Conservation (phyloP, 805 yeast species). For the Sungouiozyma ichnusensis region DNA sequence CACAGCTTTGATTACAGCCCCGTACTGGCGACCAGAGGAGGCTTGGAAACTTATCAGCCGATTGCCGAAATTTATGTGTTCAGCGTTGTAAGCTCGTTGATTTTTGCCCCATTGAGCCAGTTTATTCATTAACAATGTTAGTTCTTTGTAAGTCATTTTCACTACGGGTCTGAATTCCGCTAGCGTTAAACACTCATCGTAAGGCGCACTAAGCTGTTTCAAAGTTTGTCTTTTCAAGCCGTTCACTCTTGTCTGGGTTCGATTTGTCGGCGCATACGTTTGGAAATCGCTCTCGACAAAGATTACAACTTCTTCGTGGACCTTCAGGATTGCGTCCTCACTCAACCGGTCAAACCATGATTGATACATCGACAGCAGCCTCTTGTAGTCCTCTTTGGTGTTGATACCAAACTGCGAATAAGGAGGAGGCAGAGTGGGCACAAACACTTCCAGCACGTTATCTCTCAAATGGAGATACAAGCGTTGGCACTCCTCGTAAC, state of each 20-base stretch:
- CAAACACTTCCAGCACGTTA: constrained; percentile 84
- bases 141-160: constrained; percentile 55
- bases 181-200: constrained; percentile 71
- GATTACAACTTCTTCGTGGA: constrained; percentile 80
- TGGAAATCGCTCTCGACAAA: constrained; percentile 73
- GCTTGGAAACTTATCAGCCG: constrained; percentile 25
- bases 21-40: too few relatives aligned
- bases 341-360: constrained; percentile 76
- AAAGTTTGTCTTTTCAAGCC: constrained; percentile 83
- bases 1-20: constrained; percentile 54
- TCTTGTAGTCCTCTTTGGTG: constrained; percentile 65
- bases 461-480: constrained; percentile 69
- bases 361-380: constrained; percentile 53
- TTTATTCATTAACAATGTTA: constrained; percentile 42
- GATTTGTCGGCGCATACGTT: constrained; percentile 38
- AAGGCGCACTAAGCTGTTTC: constrained; percentile 87
- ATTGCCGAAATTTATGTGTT: constrained; percentile 29
- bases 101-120: constrained; percentile 45
- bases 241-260: constrained; percentile 54
- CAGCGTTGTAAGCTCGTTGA: constrained; percentile 45
- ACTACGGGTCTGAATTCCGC: constrained; percentile 82
- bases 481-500: constrained; percentile 65
- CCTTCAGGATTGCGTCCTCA: constrained; percentile 63
- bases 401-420: constrained; percentile 73
- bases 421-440: constrained; percentile 76